These are phyloP conservation scores for Chlamydomonas schloesseri DNA, from an alignment of 139 green algal genomes.

Conservation along the genomic window DNA sequence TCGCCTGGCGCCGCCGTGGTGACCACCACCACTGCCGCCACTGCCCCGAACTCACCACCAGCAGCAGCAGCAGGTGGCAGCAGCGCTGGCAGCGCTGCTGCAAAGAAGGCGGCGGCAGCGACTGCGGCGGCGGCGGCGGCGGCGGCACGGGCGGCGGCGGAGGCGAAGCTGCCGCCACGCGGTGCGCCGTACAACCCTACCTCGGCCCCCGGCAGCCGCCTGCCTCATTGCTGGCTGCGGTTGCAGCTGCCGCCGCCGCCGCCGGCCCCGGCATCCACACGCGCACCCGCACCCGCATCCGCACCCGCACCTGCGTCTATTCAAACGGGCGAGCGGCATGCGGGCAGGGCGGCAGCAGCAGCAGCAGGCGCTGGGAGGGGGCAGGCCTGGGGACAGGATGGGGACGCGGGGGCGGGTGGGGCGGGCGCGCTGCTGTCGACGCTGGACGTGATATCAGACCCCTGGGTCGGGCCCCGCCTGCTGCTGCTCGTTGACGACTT, in stretches of 20 bases:
- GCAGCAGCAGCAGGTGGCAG: too few relatives aligned
- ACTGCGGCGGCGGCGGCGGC: not conserved
- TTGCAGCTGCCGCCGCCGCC: not conserved
- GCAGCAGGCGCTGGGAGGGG: not conserved
- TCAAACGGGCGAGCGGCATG: too few relatives aligned
- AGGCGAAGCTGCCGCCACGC: constrained; percentile 1
- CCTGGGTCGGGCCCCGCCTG: constrained; percentile 30
- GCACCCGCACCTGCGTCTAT: too few relatives aligned
- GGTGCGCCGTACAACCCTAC: constrained; percentile 62
- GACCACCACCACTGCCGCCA: not conserved
- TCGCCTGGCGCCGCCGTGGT: constrained; percentile 17
- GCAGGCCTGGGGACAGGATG: not conserved
- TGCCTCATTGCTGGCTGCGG: constrained; percentile 76
- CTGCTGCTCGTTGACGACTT: constrained; percentile 11
- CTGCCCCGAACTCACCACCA: not conserved
- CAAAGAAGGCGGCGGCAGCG: too few relatives aligned
- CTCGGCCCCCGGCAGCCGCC: constrained; percentile 63
- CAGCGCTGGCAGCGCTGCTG: too few relatives aligned
- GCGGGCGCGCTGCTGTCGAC: constrained; percentile 3
- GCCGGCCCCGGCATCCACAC: too few relatives aligned
- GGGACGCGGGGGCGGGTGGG: not conserved
- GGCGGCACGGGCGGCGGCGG: not conserved
- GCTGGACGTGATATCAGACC: constrained; percentile 29
- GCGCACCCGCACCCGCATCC: too few relatives aligned
- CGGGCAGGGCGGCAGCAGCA: not conserved